Evolutionary conservation across 805 yeast species (phyloP), one percentile per base, ranked within the genome.

Genomic region (Starmerella stigmatis): DNA sequence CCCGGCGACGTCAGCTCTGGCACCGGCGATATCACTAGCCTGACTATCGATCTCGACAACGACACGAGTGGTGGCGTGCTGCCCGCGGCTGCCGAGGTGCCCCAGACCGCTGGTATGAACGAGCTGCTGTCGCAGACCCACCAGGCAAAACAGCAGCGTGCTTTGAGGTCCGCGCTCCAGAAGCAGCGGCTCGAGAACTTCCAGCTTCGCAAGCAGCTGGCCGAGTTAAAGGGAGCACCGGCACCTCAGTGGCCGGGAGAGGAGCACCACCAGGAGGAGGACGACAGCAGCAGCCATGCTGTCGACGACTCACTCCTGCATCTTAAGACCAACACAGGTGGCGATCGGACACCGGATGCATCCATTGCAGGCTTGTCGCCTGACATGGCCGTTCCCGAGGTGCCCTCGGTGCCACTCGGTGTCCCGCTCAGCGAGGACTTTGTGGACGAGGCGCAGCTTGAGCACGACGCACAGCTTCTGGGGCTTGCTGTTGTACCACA

Each of bases 351-450:
- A 8, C 27, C 27, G 8, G 27, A 25, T 8, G 11, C 11, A 25
- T 25, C 27, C 8, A 8, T 8, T 25, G 8, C 27, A 8, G 11
- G 27, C 27, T 8, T 25, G 8, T 25, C 8, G 8, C 27, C 8
- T 25, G 27, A 25, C 11, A 25, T 8, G 8, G 27, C 27, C 11
- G 5, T 19, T 16, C 21, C 27, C 19, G 27, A 27, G 21, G 25
- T 28, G 16, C 42, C 42, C 12, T 17, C 6, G 38, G 21, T 34
- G 12, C 38, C 38, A 3, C 19, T 26, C 11, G 39, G 39, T 4
- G 45, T 28, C 3, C 39, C 48, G 3, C 41, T 45, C 11, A 41
- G 49, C 31, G 47, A 42, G 7, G 52, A 48, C 5, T 21, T 43
- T 5, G 23, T 13, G 11, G 34, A 35, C 22, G 22, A 17, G 26